Percentiles rank a stretch among this genome's conserved stretches.
Evolutionary conservation across 257 asterid genomes (phyloP).

Genomic region (Salvia splendens): DNA sequence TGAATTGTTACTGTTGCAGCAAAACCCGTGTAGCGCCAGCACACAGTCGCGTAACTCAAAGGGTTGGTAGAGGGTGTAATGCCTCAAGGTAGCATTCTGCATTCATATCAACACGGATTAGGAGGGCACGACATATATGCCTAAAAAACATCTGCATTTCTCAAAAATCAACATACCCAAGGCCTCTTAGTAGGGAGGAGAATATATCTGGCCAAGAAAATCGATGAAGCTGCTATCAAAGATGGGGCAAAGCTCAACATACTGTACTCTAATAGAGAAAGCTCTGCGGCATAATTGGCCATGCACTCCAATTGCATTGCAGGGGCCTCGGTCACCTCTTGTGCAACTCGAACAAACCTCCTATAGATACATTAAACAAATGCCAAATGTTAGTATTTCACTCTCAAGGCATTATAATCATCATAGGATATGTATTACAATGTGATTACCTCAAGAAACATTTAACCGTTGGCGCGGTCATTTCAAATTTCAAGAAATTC

Average conservation of each 20-base stretch:
- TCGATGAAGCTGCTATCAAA: constrained; percentile 55
- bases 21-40: constrained; percentile 46
- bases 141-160: background rate
- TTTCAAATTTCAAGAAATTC: constrained; percentile 81
- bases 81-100: constrained; percentile 59
- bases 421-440: background rate
- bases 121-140: background rate
- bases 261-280: constrained; percentile 56
- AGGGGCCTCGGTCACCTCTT: constrained; percentile 70
- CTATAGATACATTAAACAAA: constrained; percentile 38
- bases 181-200: constrained; percentile 47
- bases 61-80: constrained; percentile 54
- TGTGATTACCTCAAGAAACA: constrained; percentile 71
- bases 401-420: background rate
- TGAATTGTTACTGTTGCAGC: constrained; percentile 50
- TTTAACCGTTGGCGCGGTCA: constrained; percentile 87
- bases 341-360: constrained; percentile 89
- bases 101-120: constrained; percentile 15
- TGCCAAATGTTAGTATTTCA: constrained; percentile 12
- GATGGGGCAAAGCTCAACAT: constrained; percentile 60
- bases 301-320: constrained; percentile 75
- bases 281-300: constrained; percentile 57
- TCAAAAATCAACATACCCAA: constrained; percentile 53
- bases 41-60: constrained; percentile 51
- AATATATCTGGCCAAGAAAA: constrained; percentile 58